phyloP scores from a whole-genome alignment of 768 basidiomycete species.

The Lentinula sp. region DNA sequence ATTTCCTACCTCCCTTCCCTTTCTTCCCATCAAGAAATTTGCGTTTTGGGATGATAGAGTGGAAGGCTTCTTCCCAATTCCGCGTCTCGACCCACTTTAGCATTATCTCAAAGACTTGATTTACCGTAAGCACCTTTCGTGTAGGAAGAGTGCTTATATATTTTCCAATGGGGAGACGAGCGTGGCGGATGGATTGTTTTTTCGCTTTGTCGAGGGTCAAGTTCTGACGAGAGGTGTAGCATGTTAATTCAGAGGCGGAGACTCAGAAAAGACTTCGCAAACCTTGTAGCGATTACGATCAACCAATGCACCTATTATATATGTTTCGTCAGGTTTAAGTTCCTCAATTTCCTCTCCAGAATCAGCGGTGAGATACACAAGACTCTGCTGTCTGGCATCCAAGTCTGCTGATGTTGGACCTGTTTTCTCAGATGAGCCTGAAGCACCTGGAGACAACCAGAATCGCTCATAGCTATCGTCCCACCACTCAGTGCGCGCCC shows the following conservation, averaged over 20 bases:
- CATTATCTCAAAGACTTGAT: constrained; percentile 93
- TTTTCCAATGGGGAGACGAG: constrained; percentile 90
- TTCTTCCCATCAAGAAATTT: constrained; percentile 61
- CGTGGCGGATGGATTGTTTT: constrained; percentile 68
- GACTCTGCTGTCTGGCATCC: constrained; percentile 30
- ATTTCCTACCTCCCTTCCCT: constrained; percentile 10
- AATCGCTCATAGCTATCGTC: constrained; percentile 63
- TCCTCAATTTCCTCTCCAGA: constrained; percentile 80
- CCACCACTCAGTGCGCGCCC: constrained; percentile 85
- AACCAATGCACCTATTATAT: constrained; percentile 90
- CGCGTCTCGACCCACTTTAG: constrained; percentile 81
- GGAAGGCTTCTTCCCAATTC: constrained; percentile 83
- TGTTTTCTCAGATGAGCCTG: background rate
- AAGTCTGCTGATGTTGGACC: background rate
- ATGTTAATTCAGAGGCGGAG: background rate
- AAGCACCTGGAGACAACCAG: constrained; percentile 36
- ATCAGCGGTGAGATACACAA: constrained; percentile 95
- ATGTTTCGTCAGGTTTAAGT: constrained; percentile 78
- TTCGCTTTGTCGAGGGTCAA: constrained; percentile 86
- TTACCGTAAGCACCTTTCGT: constrained; percentile 94
- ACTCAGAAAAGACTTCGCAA: constrained; percentile 14
- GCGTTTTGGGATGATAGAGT: constrained; percentile 85
- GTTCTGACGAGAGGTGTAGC: constrained; percentile 43
- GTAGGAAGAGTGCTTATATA: constrained; percentile 81
- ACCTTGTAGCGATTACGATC: constrained; percentile 98